These are phyloP conservation scores for Krasilnikovozyma curviuscula DNA, from an alignment of 768 basidiomycete genomes.

Conservation along the genomic window DNA sequence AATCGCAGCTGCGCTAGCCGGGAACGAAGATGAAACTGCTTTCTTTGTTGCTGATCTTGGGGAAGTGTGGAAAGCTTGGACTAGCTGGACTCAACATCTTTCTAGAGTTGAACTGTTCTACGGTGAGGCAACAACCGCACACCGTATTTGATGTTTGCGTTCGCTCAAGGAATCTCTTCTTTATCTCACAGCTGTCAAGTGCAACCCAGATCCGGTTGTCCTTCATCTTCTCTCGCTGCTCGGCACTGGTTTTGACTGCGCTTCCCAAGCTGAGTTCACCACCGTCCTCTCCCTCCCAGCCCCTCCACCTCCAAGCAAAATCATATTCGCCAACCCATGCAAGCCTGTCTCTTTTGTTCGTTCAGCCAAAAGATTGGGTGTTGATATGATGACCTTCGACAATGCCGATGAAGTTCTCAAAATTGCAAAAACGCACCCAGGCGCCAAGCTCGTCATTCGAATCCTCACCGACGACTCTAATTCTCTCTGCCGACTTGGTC, in stretches of 20 bases:
- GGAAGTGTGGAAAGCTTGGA: constrained; percentile 64
- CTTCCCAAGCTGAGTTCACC: constrained; percentile 80
- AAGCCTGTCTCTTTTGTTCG: constrained; percentile 88
- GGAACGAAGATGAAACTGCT: constrained; percentile 61
- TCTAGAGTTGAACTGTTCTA: constrained; percentile 85
- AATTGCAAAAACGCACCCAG: constrained; percentile 57
- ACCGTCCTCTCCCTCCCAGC: constrained; percentile 48
- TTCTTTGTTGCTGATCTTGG: constrained; percentile 92
- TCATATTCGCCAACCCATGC: constrained; percentile 98
- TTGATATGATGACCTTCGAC: constrained; percentile 94
- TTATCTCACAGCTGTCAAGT: constrained; percentile 58
- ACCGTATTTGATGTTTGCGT: not conserved
- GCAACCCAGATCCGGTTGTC: constrained; percentile 92
- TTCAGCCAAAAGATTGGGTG: constrained; percentile 53
- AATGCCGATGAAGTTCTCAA: constrained; percentile 92
- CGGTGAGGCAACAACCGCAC: constrained; percentile 35
- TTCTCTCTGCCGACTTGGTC: constrained; percentile 74
- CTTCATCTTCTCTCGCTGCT: constrained; percentile 73
- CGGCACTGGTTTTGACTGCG: constrained; percentile 91
- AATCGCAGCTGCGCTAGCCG: constrained; percentile 15
- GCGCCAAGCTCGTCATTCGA: constrained; percentile 71
- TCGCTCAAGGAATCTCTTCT: constrained; percentile 8
- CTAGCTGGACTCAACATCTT: constrained; percentile 57
- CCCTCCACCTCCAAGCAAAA: constrained; percentile 47
- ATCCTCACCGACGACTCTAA: constrained; percentile 98